Evolutionary conservation across 73 alveolate genomes (phyloP), one percentile per base, ranked within the genome.

Genomic region (Paramecium primaurelia): DNA sequence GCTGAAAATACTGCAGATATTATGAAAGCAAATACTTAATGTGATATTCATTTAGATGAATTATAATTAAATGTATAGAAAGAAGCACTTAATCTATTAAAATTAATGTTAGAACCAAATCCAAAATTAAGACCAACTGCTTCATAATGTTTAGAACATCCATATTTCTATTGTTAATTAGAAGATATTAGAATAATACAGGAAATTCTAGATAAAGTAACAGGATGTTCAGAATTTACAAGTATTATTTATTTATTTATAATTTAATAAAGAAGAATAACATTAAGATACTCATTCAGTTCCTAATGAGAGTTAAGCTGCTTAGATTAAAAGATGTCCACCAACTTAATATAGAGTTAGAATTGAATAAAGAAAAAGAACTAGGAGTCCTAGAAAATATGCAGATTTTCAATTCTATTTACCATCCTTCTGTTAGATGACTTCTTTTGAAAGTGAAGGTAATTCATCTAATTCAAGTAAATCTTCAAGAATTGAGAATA

Each of bases 371-470:
- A 64, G 91, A 42, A 80, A 80, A 26, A 80, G 91, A 25, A 80
- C 91, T 25, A 80, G 91, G 49, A 80, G 91, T 80, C 91, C 91
- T 3, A 80, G 91, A 44, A 80, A 80, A 49, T 80, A 75, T 36
- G 88, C 88, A 38, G 88, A 75, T 36, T 38, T 12, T 16, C 47
- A 36, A 10, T 75, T 75, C 9, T 75, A 75, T 75, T 42, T 34
- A 2, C 88, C 88, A 9, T 75, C 88, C 16, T 75, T 75, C 16
- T 64, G 84, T 25, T 4, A 28, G 26, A 64, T 25, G 45, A 64
- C 3, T n/a, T 64, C 84, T 5, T 64, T 64, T 25, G 84, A 64
- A 64, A 64, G 84, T 64, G 84, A 64, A 28, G 84, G 84, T 1
- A 64, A 64, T 12, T 64, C 47, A 9, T 64, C 47, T 1, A 64